Base-by-base conservation (phyloP, 768 basidiomycete species). In the Rhizopogon vesiculosus region DNA sequence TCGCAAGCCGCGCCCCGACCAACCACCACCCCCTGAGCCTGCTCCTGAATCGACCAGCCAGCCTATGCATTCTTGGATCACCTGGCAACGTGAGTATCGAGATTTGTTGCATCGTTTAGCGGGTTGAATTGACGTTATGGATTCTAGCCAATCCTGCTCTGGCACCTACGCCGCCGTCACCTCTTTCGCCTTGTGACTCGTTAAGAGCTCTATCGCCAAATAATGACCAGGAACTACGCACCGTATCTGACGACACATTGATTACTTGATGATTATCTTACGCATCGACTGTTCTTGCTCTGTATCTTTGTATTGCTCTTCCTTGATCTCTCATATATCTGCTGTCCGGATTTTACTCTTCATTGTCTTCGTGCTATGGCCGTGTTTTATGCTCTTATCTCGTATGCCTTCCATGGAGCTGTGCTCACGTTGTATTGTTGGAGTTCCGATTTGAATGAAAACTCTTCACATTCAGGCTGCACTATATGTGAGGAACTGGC, bases 131-230 rank as follows among this genome's bases (percentile, higher is more conserved):
- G 40, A 46, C 56, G 45, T 33, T 56, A 42, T 49, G 38, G 18
- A 44, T 53, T 29, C 57, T 55, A 91, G 89, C 88, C 43, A 77
- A 89, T 69, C 83, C 83, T 7, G 64, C 57, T 93, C 92, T 22
- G 22, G 22, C 22, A 22, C 22, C 22, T 22, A 22, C 22, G 22
- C 22, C 22, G 22, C 22, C 22, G 64, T 91, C 91, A 33, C 89
- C 90, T 41, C 77, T 86, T 42, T 83, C 87, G 18, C 86, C 84
- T 10, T 72, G 77, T 51, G 69, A 69, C 50, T 76, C 74, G 46
- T 66, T 16, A 22, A 49, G 33, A 35, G 18, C 7, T 15, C 8
- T 3, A 22, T 52, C 15, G 15, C 29, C 13, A 18, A 13, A 19
- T 19, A 18, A 33, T 31, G n/a, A 13, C 19, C 33, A 19, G 33